phyloP scores from a whole-genome alignment of 345 rosid genomes.

The Lumnitzera racemosa region DNA sequence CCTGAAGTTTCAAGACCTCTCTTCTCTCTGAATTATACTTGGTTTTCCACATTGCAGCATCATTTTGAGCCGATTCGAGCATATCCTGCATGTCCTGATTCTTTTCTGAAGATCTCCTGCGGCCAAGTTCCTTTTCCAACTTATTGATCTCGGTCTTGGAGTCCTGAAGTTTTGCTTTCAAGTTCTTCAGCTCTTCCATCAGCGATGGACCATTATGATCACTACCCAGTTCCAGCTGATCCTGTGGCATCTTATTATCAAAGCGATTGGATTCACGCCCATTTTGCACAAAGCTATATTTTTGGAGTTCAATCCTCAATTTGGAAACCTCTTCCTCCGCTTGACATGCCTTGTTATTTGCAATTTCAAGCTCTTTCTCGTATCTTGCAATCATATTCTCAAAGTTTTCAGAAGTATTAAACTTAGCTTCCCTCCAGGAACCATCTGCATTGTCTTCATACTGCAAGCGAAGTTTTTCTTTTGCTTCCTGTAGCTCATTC shows the following conservation, averaged over 20 bases:
- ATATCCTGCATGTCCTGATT: conserved; percentile 30
- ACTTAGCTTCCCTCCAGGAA: conserved; percentile 19
- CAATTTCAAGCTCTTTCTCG: conserved; percentile 49
- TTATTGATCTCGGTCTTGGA: conserved; percentile 45
- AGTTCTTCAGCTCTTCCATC: conserved; percentile 46
- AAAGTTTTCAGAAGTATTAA: conserved; percentile 27
- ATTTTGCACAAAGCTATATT: conserved; percentile 25
- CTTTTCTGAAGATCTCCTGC: conserved; percentile 15
- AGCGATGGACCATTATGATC: conserved; percentile 21
- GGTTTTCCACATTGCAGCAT: conserved; percentile 29
- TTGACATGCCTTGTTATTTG: conserved; percentile 39
- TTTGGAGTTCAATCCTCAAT: conserved; percentile 47
- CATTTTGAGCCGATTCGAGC: conserved; percentile 47
- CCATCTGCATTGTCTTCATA: conserved; percentile 37
- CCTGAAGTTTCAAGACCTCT: conserved; percentile 52
- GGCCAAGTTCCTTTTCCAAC: conserved; percentile 39
- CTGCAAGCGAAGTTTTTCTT: conserved; percentile 42
- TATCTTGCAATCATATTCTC: conserved; percentile 34
- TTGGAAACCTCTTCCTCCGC: conserved; percentile 43
- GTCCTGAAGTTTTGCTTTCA: conserved; percentile 46
- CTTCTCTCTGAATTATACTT: conserved; percentile 45
- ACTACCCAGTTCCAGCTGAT: conserved; percentile 16
- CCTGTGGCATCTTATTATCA: conserved; percentile 15
- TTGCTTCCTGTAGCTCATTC: conserved; percentile 45
- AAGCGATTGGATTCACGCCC: conserved; percentile 19